Base-by-base conservation (phyloP, 305 asterid species). In the Rubia peregrina region DNA sequence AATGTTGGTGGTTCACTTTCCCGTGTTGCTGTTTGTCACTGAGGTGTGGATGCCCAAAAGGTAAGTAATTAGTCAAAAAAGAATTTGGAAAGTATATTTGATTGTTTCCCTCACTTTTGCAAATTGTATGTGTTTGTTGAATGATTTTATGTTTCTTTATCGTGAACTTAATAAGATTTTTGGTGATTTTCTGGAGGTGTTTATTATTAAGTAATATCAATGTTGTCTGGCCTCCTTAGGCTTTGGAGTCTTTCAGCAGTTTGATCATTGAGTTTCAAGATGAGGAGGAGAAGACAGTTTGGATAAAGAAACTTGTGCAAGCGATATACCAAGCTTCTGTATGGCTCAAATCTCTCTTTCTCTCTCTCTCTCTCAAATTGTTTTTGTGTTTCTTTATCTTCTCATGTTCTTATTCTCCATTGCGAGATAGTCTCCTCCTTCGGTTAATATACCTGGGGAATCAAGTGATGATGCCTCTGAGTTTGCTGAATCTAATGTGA, bases 301-400 rank as follows among this genome's bases (percentile, higher is more conserved):
- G 99, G 99, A 79, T 88, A 80, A 89, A 95, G 78, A 88, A 80
- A 81, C 95, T 94, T 81, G 85, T 85, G 75, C 95, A 85, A 77
- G 85, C 96, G 49, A 94, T 97, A 62, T 94, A 94, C 84, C 91
- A 86, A 82, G 99, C 97, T 81, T 94, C 99, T 77, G 99, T 94
- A 88, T 83, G 97, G 83, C 81, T 66, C 72, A 74, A 72, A 65
- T 74, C 75, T 51, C 78, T 17, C 62, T 41, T 55, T 30, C 67
- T 53, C 36, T 63, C 65, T 71, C 49, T 72, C 36, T 79, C 68
- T 75, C 55, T 48, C 55, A 12, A 7, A 9, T 12, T 72, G 67
- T 63, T 59, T 57, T 71, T 76, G 64, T 33, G 78, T 73, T 67
- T 13, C 30, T 60, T 70, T 70, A 7, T 61, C 26, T 26, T 43